Evolutionary conservation across 2,329 filamentous ascomycete species (phyloP).

Genomic region (Aplosporella prunicola): DNA sequence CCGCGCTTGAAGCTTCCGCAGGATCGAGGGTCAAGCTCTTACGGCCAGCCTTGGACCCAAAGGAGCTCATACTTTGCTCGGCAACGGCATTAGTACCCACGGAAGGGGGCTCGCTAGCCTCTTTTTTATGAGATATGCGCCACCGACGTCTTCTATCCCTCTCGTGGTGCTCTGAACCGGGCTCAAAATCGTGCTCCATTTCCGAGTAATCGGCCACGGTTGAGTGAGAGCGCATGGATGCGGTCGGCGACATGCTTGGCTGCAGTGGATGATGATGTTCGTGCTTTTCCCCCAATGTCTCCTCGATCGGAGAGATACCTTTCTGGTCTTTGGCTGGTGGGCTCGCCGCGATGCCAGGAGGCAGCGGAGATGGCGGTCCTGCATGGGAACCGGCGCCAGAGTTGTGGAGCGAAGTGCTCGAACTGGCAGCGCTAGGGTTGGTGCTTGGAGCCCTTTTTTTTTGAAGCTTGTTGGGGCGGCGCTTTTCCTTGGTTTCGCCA

Average conservation of each 20-base stretch:
- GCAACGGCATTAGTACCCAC: conserved; percentile 28
- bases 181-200: conserved; percentile 60
- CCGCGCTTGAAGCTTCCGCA: conserved; percentile 15
- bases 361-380: conserved; percentile 23
- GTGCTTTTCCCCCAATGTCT: conserved; percentile 8
- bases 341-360: conserved; percentile 20
- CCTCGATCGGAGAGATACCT: conserved; percentile 13
- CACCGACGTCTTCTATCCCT: conserved; percentile 59
- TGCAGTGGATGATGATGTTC: conserved; percentile 18
- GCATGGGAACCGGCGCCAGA: conserved; percentile 2
- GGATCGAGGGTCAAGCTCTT: conserved; percentile 8
- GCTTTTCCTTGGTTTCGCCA: conserved; percentile 47
- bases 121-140: conserved; percentile 46
- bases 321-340: conserved; percentile 19
- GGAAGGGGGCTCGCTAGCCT: conserved; percentile 24
- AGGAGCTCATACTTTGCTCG: conserved; percentile 31
- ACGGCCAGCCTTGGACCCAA: conserved; percentile 15
- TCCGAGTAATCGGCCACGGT: conserved; percentile 66
- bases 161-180: conserved; percentile 19
- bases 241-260: conserved; percentile 62
- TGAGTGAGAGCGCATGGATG: conserved; percentile 63
- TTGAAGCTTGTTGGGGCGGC: conserved; percentile 80
- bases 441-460: conserved; percentile 78
- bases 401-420: conserved; percentile 56
- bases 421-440: conserved; percentile 85